Percentiles rank a stretch among this genome's conserved stretches.
Evolutionary conservation across 371 early-diverging fungal genomes (phyloP).

Genomic region (Mortierella sp.): DNA sequence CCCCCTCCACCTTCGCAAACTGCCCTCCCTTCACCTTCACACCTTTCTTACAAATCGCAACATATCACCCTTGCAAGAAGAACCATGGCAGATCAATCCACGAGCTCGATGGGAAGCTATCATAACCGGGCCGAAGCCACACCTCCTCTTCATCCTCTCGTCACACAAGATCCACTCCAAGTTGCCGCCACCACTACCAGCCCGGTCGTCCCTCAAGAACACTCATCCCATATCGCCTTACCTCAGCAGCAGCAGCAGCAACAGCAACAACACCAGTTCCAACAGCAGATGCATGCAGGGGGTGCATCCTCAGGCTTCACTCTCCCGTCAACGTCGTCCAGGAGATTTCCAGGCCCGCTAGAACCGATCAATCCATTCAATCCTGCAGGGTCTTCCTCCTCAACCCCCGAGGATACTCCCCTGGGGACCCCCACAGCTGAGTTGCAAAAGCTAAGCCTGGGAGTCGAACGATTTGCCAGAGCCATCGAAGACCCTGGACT

Average conservation of each 20-base stretch:
- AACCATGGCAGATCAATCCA: constrained; percentile 13
- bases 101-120: not conserved
- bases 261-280: not conserved
- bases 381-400: constrained; percentile 20
- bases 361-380: constrained; percentile 25
- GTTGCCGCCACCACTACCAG: not conserved
- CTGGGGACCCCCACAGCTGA: constrained; percentile 33
- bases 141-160: not conserved
- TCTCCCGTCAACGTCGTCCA: constrained; percentile 24
- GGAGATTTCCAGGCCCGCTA: constrained; percentile 9
- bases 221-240: not conserved
- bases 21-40: not conserved
- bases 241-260: not conserved
- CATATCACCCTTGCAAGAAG: not conserved
- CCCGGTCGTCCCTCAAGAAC: not conserved
- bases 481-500: constrained; percentile 38
- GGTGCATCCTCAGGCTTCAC: constrained; percentile 45
- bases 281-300: constrained; percentile 12
- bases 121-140: not conserved
- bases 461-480: constrained; percentile 47
- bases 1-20: not conserved
- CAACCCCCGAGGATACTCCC: constrained; percentile 26
- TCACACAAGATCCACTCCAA: not conserved
- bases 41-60: not conserved
- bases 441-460: constrained; percentile 40